A percentile compares a stretch with the other conserved stretches of the same genome.
These are phyloP conservation scores for Stephania cephalantha DNA, from an alignment of 164 flowering plant genomes.

Conservation along the genomic window DNA sequence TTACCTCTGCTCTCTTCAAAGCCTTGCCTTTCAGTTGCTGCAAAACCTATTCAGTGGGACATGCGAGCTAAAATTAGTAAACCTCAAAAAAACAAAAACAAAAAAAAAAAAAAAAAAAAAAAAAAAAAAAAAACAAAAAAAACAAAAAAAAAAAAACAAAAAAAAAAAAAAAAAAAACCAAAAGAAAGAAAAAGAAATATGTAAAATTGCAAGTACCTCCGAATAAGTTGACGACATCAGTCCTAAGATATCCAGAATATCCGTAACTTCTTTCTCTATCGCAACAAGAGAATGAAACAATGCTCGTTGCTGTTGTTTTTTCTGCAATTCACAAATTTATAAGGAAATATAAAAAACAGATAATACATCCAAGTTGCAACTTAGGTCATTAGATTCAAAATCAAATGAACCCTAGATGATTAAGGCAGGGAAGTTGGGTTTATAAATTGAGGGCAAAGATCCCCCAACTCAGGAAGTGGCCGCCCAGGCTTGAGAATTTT, in stretches of 20 bases:
- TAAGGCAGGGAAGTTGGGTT: too few species aligned
- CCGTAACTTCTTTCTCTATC: slow-evolving; percentile 47
- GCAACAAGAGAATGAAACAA: slow-evolving; percentile 45
- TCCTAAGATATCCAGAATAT: slow-evolving; percentile 52
- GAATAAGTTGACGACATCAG: slow-evolving; percentile 41
- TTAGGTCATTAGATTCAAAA: too few species aligned
- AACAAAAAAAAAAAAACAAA: too few species aligned
- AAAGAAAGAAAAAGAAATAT: background rate
- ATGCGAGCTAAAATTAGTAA: background rate
- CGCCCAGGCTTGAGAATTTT: too few species aligned
- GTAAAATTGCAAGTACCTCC: slow-evolving; percentile 40
- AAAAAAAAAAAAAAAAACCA: too few species aligned
- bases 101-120: too few species aligned
- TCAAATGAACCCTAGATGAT: too few species aligned
- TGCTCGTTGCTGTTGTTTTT: slow-evolving; percentile 48
- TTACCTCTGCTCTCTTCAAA: slow-evolving; percentile 60
- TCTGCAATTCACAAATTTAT: slow-evolving; percentile 24
- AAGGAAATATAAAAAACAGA: background rate
- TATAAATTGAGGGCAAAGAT: too few species aligned
- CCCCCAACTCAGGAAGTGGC: too few species aligned
- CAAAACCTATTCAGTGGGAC: slow-evolving; percentile 47
- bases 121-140: too few species aligned
- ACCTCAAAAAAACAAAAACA: background rate
- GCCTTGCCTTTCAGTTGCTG: slow-evolving; percentile 71
- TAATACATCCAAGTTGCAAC: background rate